Percentiles rank a stretch among this genome's conserved stretches.
Evolutionary conservation across 768 basidiomycete genomes (phyloP).

Genomic region (Panus rudis): DNA sequence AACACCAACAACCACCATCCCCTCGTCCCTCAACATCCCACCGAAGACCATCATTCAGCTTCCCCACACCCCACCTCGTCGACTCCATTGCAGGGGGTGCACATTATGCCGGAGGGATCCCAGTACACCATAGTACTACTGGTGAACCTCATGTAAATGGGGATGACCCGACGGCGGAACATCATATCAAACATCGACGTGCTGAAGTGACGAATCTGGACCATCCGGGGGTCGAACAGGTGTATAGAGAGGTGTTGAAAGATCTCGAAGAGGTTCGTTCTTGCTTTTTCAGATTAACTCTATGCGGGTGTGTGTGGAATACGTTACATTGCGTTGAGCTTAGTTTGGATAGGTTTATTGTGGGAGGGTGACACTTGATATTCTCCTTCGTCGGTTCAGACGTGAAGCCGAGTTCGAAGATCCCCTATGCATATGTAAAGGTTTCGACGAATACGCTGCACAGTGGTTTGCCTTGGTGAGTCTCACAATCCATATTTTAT

Average conservation of each 20-base stretch:
- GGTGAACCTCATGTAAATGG: too few relatives aligned
- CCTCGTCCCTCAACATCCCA: slow-evolving; percentile 4
- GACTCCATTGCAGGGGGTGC: slow-evolving; percentile 55
- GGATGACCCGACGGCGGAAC: too few relatives aligned
- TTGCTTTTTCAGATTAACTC: not conserved
- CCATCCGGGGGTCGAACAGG: slow-evolving; percentile 9
- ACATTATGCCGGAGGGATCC: slow-evolving; percentile 48
- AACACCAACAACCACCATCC: slow-evolving; percentile 9
- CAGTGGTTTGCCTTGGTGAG: slow-evolving; percentile 37
- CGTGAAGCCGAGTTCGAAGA: slow-evolving; percentile 55
- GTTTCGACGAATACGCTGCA: slow-evolving; percentile 41
- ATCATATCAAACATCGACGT: too few relatives aligned
- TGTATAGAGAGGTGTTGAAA: slow-evolving; percentile 42
- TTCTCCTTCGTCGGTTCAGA: slow-evolving; percentile 47
- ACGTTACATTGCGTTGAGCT: not conserved
- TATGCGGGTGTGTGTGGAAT: not conserved
- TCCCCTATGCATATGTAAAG: slow-evolving; percentile 42
- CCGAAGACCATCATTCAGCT: too few relatives aligned
- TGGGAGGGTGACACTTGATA: slow-evolving; percentile 43
- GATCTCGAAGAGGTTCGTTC: slow-evolving; percentile 42
- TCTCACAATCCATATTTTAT: slow-evolving; percentile 3
- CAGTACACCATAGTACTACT: too few relatives aligned
- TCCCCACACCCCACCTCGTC: slow-evolving; percentile 46
- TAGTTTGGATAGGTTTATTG: slow-evolving; percentile 35
- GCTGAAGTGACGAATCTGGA: too few relatives aligned